Percentiles rank a stretch among this genome's conserved stretches.
Evolutionary conservation across 208 protist species (phyloP).

Genomic region (Trichomonas vaginalis): DNA sequence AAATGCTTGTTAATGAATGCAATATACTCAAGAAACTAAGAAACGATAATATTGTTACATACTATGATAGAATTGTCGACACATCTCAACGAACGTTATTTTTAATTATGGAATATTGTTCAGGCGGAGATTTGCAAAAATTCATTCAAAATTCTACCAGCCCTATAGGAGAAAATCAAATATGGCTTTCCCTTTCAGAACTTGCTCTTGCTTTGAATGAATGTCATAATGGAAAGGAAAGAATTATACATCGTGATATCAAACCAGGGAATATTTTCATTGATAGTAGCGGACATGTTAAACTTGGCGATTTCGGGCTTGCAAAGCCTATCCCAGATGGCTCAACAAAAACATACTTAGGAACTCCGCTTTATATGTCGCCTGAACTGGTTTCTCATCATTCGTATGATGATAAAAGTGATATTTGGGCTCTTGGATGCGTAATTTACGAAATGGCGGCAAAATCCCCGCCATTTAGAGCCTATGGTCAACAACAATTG

Average conservation of each 20-base stretch:
- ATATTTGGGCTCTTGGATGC: conserved; percentile 47
- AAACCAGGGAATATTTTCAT: conserved; percentile 48
- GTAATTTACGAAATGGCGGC: conserved; percentile 40
- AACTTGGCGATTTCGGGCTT: conserved; percentile 48
- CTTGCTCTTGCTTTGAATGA: neutral
- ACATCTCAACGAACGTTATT: neutral
- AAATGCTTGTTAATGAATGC: neutral
- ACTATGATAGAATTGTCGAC: neutral
- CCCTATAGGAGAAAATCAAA: neutral
- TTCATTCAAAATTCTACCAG: neutral
- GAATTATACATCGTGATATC: conserved; percentile 31
- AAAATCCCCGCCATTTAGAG: conserved; percentile 35
- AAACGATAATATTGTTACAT: neutral
- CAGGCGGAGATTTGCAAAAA: neutral
- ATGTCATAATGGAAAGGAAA: neutral
- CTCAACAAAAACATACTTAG: conserved; percentile 32
- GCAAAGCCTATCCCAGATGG: conserved; percentile 30
- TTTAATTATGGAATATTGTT: neutral
- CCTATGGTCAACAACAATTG: neutral
- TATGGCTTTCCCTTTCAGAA: neutral
- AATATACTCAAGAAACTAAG: neutral
- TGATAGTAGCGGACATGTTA: conserved; percentile 22
- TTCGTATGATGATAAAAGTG: conserved; percentile 34
- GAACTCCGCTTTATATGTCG: conserved; percentile 48
- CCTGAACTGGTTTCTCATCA: conserved; percentile 26